Base-by-base conservation (phyloP, 1,139 yeast genomes). In the Diutina neorugosa region DNA sequence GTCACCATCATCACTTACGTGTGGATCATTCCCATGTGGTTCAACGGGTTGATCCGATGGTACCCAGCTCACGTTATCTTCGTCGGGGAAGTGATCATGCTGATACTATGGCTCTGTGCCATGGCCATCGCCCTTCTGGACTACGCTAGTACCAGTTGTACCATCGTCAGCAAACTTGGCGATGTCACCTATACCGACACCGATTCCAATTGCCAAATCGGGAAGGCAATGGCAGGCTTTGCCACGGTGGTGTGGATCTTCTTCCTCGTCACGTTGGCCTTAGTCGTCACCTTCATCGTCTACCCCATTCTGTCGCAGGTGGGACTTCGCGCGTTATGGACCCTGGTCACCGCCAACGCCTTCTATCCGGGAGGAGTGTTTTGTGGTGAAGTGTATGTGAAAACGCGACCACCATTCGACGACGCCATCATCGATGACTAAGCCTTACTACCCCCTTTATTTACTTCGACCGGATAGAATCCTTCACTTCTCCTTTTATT, bases 381-480 rank as follows among this genome's bases (percentile, higher is more conserved):
- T 18, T 46, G 50, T 46, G 50, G 50, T 5, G 50, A 46, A 16
- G 50, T 46, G 14, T 46, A 46, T 11, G 50, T 46, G 12, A 46
- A 46, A 6, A 27, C 50, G 4, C 50, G 21, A 3, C n/a, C 43
- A 9, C 43, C 20, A 8, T 7, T 7, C 20, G 43, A 40, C 12
- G 43, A 6, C 18, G 42, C 4, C 11, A 7, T 34, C n/a, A 14
- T 34, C n/a, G 40, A 34, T 4, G 14, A 34, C n/a, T 34, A 23
- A 23, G 25, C 25, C 25, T 7, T 23, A 4, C 25, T 4, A 23
- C 25, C 4, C 7, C 25, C 25, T 23, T 23, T 23, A 4, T 4
- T 4, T 23, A 4, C 25, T 23, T 7, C 37, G 9, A 11, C 37
- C 2, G 37, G 37, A 11, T 23, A 23, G 25, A 23, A 23, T 23